Evolutionary conservation across 176 grass and related monocot genomes (phyloP), one percentile per base, ranked within the genome.

Genomic region (Puya raimondii): DNA sequence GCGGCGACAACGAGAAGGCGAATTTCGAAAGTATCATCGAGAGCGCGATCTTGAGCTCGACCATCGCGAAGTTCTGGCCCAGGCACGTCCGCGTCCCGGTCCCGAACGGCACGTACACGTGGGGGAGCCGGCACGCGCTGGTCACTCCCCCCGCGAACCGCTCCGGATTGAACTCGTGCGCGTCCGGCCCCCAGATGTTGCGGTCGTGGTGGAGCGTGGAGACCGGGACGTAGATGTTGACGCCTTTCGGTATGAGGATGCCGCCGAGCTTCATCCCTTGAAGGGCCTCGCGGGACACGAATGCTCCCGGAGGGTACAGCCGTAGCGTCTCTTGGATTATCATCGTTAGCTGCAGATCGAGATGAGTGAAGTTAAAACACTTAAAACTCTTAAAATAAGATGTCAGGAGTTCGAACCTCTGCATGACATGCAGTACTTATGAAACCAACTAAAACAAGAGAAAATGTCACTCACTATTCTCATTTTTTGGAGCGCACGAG

Each of bases 41-140:
- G 64, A 96, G 83, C 64, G 92, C 68, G 64, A 90, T 87, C 83
- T 96, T 96, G 27, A 96, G 83, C 78, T 96, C 93, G 47, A 83
- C 77, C 74, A 89, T 96, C 26, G 93, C 93, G 58, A 96, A 96
- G 22, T 83, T 91, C 22, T 96, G 93, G 15, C 93, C 93, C 12
- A 96, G 93, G 76, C 93, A 96, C 58, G 93, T 96, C 50, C 93
- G 86, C n/a, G 86, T 82, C 47, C 93, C 93, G 16, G 89, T 79
- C 1, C 89, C 93, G 74, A 96, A 96, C 23, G 89, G 93, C 70
- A 96, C 68, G 79, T 96, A 96, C 48, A 83, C 79, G 64, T 90
- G 69, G 14, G 85, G 84, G 17, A 80, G 86, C 12, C 77, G 88
- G 50, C 84, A 80, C 47, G 84, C 93, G 63, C 71, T 71, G 1